Base-by-base conservation (phyloP, 352 stramenopile genomes). In the Phytophthora fragariaefolia region DNA sequence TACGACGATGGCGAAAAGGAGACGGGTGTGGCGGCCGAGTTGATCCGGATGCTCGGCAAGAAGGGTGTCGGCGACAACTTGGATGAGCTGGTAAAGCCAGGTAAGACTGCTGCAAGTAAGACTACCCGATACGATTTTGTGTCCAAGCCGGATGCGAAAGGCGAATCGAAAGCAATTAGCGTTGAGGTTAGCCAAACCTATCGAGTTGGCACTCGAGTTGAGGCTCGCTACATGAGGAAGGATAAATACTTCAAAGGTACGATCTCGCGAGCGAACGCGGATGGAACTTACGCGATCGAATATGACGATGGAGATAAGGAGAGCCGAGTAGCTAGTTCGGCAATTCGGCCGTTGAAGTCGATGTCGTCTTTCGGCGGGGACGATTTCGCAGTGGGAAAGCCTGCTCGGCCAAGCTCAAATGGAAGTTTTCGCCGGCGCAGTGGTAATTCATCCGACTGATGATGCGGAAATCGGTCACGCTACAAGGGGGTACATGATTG, bases 271-370 rank as follows among this genome's bases (percentile, higher is more conserved):
- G 71, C 45, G 2, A 71, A 84, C 36, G 49, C 58, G 9, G 73
- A 95, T 38, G 83, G 83, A 20, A 94, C 83, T 5, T 95, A 82
- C 48, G 74, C 70, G 26, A 80, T 96, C 32, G 71, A 89, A 38
- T 96, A 92, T 60, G 82, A 96, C 42, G 88, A 96, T 46, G 87
- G 87, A 2, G 82, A 92, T 8, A 77, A 71, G 20, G 83, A 91
- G 56, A 85, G 32, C 17, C 38, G 74, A 42, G 77, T 92, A 0
- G 30, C 64, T 6, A 56, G 20, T 27, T 67, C 77, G 7, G 65
- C 69, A 0, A 91, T 90, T 65, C 71, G 68, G 8, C 36, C 71
- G 20, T 65, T 63, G 24, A 76, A 70, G 18, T 68, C 64, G 2
- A 34, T 73, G 17, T 60, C 69, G 6, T 69, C 63, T 27, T 77